Percentiles rank a stretch among this genome's conserved stretches.
phyloP scores from a whole-genome alignment of 805 yeast genomes.

The Sugiyamaella chiloensis region DNA sequence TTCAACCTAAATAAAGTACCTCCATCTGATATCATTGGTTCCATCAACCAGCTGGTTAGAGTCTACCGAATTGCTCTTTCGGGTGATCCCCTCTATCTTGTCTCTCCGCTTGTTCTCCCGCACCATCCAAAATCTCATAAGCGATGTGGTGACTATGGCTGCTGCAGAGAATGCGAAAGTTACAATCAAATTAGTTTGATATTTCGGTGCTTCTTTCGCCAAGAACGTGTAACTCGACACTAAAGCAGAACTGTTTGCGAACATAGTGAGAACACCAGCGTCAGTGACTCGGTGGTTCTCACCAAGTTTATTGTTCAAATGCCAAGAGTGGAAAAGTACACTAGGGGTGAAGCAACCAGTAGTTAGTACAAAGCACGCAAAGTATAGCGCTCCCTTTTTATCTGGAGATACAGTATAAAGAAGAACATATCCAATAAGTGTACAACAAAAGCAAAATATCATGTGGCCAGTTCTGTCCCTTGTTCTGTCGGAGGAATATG shows the following conservation, averaged over 20 bases:
- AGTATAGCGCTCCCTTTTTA: conserved; percentile 44
- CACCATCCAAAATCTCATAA: background rate
- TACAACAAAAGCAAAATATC: conserved; percentile 25
- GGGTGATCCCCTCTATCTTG: background rate
- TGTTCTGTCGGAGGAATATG: conserved; percentile 30
- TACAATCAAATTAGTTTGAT: conserved; percentile 41
- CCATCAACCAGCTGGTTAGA: background rate
- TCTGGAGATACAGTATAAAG: conserved; percentile 45
- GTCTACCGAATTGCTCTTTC: background rate
- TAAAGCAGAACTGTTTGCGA: conserved; percentile 64
- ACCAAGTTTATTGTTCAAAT: conserved; percentile 54
- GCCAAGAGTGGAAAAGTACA: conserved; percentile 63
- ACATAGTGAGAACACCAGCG: conserved; percentile 55
- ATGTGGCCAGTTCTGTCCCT: conserved; percentile 34
- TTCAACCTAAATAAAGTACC: conserved; percentile 3
- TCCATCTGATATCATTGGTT: conserved; percentile 4
- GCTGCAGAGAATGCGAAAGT: conserved; percentile 27
- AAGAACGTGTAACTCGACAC: conserved; percentile 39
- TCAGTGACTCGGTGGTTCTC: conserved; percentile 54
- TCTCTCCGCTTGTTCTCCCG: conserved; percentile 4
- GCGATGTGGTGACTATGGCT: background rate
- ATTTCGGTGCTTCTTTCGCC: conserved; percentile 52
- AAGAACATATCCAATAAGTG: conserved; percentile 37
- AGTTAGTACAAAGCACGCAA: conserved; percentile 54
- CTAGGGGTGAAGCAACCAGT: conserved; percentile 49